A percentile compares a stretch with the other conserved stretches of the same genome.
These are phyloP conservation scores for Chlorella sorokiniana DNA, from an alignment of 139 green algal species.

Conservation along the genomic window DNA sequence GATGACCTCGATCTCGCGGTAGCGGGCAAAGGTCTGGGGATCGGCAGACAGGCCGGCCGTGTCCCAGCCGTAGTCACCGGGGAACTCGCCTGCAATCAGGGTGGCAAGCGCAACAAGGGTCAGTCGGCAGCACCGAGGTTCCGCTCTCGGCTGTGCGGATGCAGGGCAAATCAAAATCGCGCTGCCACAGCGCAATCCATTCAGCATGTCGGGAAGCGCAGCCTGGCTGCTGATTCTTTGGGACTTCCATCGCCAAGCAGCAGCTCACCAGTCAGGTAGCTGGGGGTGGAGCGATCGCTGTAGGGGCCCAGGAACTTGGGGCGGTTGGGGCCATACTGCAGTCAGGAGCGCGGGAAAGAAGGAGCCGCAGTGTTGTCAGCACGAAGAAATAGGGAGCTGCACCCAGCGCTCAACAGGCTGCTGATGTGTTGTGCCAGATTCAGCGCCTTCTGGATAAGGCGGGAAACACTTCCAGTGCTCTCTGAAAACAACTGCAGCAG, in stretches of 20 bases:
- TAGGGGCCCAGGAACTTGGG: constrained; percentile 90
- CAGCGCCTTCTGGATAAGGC: neutral
- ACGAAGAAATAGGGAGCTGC: neutral
- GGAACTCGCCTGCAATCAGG: constrained; percentile 56
- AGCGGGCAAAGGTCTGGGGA: constrained; percentile 77
- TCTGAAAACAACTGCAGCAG: neutral
- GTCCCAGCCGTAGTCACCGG: constrained; percentile 79
- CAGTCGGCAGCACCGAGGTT: neutral
- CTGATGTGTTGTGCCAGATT: no score
- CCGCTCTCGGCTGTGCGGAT: no score
- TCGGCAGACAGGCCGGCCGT: constrained; percentile 86
- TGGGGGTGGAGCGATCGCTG: constrained; percentile 65
- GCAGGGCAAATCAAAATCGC: no score
- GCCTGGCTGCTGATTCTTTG: neutral
- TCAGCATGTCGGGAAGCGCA: neutral
- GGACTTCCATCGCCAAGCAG: neutral
- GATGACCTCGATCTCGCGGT: constrained; percentile 87
- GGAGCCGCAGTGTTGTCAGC: neutral
- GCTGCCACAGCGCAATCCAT: neutral
- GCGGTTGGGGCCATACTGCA: constrained; percentile 82
- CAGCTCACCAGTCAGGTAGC: constrained; percentile 65
- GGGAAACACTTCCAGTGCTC: neutral
- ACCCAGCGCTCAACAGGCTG: no score
- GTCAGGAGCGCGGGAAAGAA: no score
- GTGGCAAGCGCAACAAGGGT: neutral